phyloP scores from a whole-genome alignment of 2,329 filamentous ascomycete species.

The Fusarium papillatum region DNA sequence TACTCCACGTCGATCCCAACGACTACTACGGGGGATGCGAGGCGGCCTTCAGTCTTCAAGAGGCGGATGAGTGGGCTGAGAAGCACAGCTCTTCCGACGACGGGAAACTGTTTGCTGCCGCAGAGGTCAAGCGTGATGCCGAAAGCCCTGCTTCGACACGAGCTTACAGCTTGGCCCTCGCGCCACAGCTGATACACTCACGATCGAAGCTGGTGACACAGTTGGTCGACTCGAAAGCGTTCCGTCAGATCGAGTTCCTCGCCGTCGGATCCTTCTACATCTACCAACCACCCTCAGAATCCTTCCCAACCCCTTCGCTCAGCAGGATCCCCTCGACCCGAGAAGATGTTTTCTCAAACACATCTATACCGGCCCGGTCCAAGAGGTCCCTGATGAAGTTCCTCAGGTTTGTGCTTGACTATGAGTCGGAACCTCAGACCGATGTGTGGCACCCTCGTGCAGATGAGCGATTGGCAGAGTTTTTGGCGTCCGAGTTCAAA shows the following conservation, averaged over 20 bases:
- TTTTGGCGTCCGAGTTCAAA: slow-evolving; percentile 74
- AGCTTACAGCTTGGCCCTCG: slow-evolving; percentile 85
- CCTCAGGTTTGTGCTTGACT: slow-evolving; percentile 86
- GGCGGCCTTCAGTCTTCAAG: slow-evolving; percentile 87
- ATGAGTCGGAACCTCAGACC: slow-evolving; percentile 68
- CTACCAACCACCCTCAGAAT: slow-evolving; percentile 59
- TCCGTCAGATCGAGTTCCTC: slow-evolving; percentile 92
- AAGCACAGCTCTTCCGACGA: slow-evolving; percentile 44
- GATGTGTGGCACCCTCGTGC: slow-evolving; percentile 72
- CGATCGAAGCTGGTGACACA: slow-evolving; percentile 82
- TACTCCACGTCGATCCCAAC: slow-evolving; percentile 91
- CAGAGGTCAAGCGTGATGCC: slow-evolving; percentile 52
- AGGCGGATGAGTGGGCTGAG: slow-evolving; percentile 81
- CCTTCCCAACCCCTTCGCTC: slow-evolving; percentile 56
- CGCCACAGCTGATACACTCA: slow-evolving; percentile 89
- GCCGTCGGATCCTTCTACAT: slow-evolving; percentile 96
- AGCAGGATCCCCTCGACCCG: slow-evolving; percentile 87
- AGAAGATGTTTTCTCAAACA: slow-evolving; percentile 91
- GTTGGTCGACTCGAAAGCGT: slow-evolving; percentile 90
- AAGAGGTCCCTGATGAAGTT: slow-evolving; percentile 96
- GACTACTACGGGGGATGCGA: slow-evolving; percentile 90
- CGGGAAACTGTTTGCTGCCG: slow-evolving; percentile 43
- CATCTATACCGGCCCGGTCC: slow-evolving; percentile 80
- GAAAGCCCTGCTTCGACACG: slow-evolving; percentile 72
- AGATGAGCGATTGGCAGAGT: slow-evolving; percentile 66